These are phyloP conservation scores for Phytophthora multivora DNA, from an alignment of 352 stramenopile genomes.

Conservation along the genomic window DNA sequence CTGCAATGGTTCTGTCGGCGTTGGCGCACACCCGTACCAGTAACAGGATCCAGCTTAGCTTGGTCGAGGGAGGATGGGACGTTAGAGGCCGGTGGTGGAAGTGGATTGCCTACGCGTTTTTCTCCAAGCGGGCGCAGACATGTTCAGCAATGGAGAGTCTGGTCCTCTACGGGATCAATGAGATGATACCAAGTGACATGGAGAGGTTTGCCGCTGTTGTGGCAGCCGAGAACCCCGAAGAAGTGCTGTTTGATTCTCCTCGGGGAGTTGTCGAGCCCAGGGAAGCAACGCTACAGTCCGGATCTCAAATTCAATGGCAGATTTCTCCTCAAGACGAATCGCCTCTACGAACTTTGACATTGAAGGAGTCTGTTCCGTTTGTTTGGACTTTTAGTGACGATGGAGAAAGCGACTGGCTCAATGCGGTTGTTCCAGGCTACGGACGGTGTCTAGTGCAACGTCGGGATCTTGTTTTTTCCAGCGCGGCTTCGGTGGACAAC, in stretches of 20 bases:
- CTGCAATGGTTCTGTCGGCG: neutral
- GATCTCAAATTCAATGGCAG: neutral
- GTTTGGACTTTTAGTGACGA: constrained; percentile 4
- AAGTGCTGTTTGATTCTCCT: neutral
- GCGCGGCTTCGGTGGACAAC: neutral
- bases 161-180: neutral
- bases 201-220: neutral
- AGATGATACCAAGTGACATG: neutral
- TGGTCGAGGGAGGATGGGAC: neutral
- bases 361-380: neutral
- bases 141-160: neutral
- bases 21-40: neutral
- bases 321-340: neutral
- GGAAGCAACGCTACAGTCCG: neutral
- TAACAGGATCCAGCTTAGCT: neutral
- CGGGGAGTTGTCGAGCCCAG: neutral
- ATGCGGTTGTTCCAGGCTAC: neutral
- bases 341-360: neutral
- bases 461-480: neutral
- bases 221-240: neutral
- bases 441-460: neutral
- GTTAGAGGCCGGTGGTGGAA: neutral
- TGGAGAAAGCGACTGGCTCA: neutral
- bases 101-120: neutral
- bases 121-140: neutral